Percentiles rank a stretch among this genome's conserved stretches.
phyloP scores from a whole-genome alignment of 139 green algal species.

The Chlamydomonas sphaeroides region DNA sequence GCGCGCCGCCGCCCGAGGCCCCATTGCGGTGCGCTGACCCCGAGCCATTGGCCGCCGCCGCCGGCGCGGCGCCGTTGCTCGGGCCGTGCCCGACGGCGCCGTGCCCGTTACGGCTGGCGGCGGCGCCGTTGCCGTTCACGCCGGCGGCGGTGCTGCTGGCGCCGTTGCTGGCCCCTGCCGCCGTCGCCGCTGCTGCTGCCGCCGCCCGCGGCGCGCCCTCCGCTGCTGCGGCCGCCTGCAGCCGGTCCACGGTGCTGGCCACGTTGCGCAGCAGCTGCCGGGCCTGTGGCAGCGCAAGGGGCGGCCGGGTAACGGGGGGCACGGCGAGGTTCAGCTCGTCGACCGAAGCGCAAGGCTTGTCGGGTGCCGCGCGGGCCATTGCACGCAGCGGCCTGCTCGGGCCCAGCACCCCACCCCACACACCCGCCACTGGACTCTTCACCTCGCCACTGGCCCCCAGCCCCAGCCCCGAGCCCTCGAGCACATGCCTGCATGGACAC shows the following conservation, averaged over 20 bases:
- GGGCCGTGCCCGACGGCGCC: background rate
- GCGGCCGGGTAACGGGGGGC: no score
- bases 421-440: no score
- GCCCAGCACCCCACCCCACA: no score
- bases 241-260: background rate
- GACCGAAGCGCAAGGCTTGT: no score
- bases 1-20: background rate
- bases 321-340: no score
- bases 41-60: no score
- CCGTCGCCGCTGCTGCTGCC: background rate
- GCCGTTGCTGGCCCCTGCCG: background rate
- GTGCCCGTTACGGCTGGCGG: background rate
- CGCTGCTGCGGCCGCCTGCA: background rate
- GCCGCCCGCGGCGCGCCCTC: background rate
- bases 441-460: no score
- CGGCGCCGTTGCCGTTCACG: background rate
- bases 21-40: no score
- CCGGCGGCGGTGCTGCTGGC: background rate
- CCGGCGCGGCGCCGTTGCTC: background rate
- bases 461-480: no score
- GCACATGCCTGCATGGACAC: background rate
- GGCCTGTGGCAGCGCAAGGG: conserved; percentile 32
- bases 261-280: conserved; percentile 52
- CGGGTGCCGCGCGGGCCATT: no score
- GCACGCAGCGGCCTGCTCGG: no score